Evolutionary conservation across 331 rosid species (phyloP).

Genomic region (Quercus lobata): DNA sequence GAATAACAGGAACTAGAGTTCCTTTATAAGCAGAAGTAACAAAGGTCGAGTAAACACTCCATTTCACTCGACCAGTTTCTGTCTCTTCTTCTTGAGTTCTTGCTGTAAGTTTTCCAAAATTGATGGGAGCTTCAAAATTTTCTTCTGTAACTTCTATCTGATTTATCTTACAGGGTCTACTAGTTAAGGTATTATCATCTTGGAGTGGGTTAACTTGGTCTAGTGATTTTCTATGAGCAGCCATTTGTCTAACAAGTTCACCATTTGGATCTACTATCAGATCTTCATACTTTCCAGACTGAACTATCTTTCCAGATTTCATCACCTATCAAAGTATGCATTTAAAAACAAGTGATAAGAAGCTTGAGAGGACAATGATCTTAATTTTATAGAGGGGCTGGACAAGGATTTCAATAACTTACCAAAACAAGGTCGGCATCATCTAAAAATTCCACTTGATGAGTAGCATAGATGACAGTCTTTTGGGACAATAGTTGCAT

Average conservation of each 20-base stretch:
- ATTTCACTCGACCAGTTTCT: conserved; percentile 80
- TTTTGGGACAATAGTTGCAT: conserved; percentile 63
- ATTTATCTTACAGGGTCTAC: conserved; percentile 31
- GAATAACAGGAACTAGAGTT: conserved; percentile 76
- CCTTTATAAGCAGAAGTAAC: conserved; percentile 75
- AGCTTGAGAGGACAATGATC: neutral
- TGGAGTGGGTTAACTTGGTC: conserved; percentile 52
- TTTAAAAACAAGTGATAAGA: neutral
- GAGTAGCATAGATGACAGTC: conserved; percentile 87
- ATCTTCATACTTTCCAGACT: conserved; percentile 65
- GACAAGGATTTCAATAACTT: conserved; percentile 21
- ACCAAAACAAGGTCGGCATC: conserved; percentile 79
- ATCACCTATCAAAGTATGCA: conserved; percentile 49
- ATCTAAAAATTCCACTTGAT: conserved; percentile 86
- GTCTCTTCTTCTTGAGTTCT: conserved; percentile 64
- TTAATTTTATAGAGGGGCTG: neutral
- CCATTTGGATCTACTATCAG: conserved; percentile 47
- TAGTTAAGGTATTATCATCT: conserved; percentile 26
- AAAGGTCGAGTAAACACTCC: conserved; percentile 83
- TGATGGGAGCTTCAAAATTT: conserved; percentile 24
- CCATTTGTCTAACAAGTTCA: conserved; percentile 75
- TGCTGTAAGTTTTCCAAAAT: conserved; percentile 27
- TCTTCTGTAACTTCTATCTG: conserved; percentile 58
- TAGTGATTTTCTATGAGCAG: conserved; percentile 68
- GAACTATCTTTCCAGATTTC: conserved; percentile 71